Evolutionary conservation across 2,329 filamentous ascomycete species (phyloP).

Genomic region (Aspergillus sp.): DNA sequence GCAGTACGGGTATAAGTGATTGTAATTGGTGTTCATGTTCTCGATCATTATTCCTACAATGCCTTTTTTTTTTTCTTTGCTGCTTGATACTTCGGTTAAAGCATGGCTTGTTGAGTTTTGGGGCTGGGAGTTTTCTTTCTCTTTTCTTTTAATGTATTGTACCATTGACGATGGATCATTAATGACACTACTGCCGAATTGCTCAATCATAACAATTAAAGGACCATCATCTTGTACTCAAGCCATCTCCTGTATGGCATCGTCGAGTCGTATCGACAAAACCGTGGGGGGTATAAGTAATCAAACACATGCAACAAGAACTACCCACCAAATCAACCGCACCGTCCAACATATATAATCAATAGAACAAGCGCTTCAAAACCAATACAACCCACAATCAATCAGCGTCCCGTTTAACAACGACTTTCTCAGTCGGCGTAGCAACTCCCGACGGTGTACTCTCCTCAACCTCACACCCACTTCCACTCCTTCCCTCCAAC

Average conservation of each 20-base stretch:
- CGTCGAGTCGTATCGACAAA: background rate
- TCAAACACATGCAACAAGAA: background rate
- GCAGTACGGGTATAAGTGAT: constrained; percentile 24
- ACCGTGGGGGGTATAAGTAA: background rate
- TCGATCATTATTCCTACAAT: background rate
- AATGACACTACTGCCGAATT: background rate
- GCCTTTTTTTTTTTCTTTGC: background rate
- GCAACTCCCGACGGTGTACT: constrained; percentile 41
- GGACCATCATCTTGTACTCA: background rate
- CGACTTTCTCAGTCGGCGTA: constrained; percentile 49
- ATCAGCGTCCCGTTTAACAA: constrained; percentile 15
- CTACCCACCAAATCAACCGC: background rate
- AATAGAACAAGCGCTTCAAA: background rate
- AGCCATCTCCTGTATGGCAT: background rate
- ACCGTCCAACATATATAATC: no score
- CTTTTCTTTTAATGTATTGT: background rate
- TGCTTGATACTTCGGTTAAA: background rate
- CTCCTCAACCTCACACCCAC: constrained; percentile 32
- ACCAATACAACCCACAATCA: background rate
- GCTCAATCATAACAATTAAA: background rate
- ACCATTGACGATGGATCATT: background rate
- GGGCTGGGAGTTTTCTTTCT: background rate
- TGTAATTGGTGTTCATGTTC: background rate
- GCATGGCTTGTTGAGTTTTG: background rate
- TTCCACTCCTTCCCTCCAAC: constrained; percentile 25